Evolutionary conservation across 768 basidiomycete genomes (phyloP).

Genomic region (Podaxis pistillaris): DNA sequence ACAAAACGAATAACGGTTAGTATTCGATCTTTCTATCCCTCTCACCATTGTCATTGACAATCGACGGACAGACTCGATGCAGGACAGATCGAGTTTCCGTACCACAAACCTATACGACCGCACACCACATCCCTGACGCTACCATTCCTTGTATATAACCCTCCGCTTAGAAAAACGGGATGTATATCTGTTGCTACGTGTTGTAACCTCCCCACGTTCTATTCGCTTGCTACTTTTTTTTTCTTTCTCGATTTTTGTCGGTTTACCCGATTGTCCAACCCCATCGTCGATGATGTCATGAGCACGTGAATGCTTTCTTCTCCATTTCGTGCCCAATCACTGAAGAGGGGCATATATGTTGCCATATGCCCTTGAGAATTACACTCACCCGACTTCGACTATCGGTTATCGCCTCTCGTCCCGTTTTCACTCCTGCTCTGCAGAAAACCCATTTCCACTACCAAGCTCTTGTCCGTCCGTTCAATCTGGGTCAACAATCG

Average conservation of each 20-base stretch:
- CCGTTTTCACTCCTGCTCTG: not conserved
- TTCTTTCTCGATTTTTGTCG: not conserved
- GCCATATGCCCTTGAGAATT: constrained; percentile 4
- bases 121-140: not conserved
- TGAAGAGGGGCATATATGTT: not conserved
- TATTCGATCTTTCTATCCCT: not conserved
- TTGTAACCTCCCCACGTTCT: not conserved
- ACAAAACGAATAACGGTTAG: constrained; percentile 89
- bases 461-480: not conserved
- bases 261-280: not conserved
- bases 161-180: not conserved
- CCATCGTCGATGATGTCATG: constrained; percentile 2
- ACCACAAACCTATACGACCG: constrained; percentile 21
- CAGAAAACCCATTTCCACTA: not conserved
- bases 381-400: not conserved
- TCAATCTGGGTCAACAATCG: not conserved
- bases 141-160: not conserved
- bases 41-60: constrained; percentile 13
- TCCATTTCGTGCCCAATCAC: not conserved
- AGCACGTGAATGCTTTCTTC: not conserved
- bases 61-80: constrained; percentile 69
- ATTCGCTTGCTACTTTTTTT: not conserved
- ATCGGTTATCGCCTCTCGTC: not conserved
- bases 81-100: constrained; percentile 84
- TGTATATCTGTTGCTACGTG: not conserved